Base-by-base conservation (phyloP, 2,329 filamentous ascomycete species). In the Aureobasidium sp. region DNA sequence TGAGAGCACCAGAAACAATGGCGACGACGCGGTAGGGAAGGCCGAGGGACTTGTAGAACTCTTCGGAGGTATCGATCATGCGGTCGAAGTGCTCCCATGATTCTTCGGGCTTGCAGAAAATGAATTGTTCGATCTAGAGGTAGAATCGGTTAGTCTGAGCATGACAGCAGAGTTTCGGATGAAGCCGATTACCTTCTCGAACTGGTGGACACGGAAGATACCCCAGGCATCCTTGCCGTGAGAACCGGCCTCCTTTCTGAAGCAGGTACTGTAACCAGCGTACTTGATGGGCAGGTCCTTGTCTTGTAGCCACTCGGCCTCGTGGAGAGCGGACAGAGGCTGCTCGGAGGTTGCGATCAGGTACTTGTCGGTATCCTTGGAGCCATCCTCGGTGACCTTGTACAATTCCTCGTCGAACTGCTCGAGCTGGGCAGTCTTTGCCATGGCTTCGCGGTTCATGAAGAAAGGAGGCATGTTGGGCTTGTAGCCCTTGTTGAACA, bases 381-480 rank as follows among this genome's bases (percentile, higher is more conserved):
- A 85, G 69, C 95, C 91, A 63, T 90, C 89, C 67, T 93, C 86
- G 27, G 82, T 82, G 61, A 99, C 93, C 78, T 97, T 97, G 82
- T 99, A 99, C 57, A 99, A 80, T 76, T 97, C 93, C 74, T 97
- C 94, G 71, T 99, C 94, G 71, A 99, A 99, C 71, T 97, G 90
- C 68, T 94, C 91, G 29, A 99, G 85, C 77, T 99, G 94, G 2
- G 94, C 94, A 0, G 94, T 99, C 81, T 97, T 97, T 64, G 89
- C 92, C 94, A 99, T 99, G 74, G 91, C 88, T 56, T 96, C 90
- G 75, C 90, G 89, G 65, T 93, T 83, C 90, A 97, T 96, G 80
- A 99, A 95, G 72, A 91, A 91, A 1, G 92, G 92, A 1, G 93
- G 88, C 71, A 94, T 90, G 61, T 73, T 75, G 31, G 74, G 70